Percentiles rank a stretch among this genome's conserved stretches.
Evolutionary conservation across 2,329 filamentous ascomycete species (phyloP).

Genomic region (Clonostachys byssicola): DNA sequence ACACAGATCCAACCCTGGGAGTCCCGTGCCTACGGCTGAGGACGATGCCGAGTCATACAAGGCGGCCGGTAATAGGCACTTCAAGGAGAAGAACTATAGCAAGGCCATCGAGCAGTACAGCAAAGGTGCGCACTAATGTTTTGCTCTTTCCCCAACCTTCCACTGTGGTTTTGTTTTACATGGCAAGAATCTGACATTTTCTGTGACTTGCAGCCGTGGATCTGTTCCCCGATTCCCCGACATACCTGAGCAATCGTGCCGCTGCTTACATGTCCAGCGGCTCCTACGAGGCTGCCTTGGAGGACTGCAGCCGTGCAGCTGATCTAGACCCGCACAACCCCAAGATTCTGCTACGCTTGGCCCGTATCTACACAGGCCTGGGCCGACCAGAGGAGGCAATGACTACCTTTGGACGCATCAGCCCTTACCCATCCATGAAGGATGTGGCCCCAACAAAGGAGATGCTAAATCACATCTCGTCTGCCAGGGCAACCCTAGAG

Average conservation of each 20-base stretch:
- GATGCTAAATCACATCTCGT: conserved; percentile 78
- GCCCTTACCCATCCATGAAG: conserved; percentile 76
- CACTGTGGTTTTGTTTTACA: not conserved
- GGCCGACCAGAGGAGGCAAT: conserved; percentile 86
- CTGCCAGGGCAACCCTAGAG: conserved; percentile 73
- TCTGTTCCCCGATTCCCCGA: conserved; percentile 77
- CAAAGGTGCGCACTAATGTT: conserved; percentile 63
- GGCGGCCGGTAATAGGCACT: conserved; percentile 89
- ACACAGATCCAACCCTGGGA: conserved; percentile 61
- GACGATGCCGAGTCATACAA: conserved; percentile 92
- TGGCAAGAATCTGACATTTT: not conserved
- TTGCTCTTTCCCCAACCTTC: not conserved
- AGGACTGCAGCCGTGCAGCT: conserved; percentile 79
- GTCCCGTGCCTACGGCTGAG: conserved; percentile 45
- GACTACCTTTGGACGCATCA: conserved; percentile 74
- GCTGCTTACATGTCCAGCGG: conserved; percentile 89
- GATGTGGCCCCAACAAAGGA: conserved; percentile 79
- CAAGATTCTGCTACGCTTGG: conserved; percentile 85
- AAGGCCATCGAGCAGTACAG: conserved; percentile 91
- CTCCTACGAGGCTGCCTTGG: conserved; percentile 73
- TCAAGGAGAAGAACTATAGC: conserved; percentile 88
- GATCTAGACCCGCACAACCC: conserved; percentile 80
- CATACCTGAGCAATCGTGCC: conserved; percentile 91
- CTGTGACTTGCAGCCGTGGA: conserved; percentile 70
- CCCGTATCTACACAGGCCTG: conserved; percentile 83